Evolutionary conservation across 768 basidiomycete species (phyloP), one percentile per base, ranked within the genome.

Genomic region (Tricholomella constricta): DNA sequence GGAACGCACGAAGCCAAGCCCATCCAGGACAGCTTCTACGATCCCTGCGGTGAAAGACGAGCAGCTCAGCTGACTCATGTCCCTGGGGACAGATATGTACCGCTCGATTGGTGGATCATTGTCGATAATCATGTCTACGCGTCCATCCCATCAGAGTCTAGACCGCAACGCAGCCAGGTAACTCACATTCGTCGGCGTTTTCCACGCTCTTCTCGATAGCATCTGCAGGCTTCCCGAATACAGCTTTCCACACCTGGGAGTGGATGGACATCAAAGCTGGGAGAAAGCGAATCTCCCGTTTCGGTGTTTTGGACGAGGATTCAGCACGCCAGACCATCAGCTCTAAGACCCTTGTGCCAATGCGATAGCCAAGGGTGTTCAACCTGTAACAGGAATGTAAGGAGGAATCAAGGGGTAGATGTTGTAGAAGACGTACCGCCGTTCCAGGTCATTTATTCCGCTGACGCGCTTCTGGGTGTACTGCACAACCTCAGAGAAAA

Each of bases 21-120:
- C 94, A 66, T 98, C 95, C 57, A 98, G 77, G 14, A 96, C 92
- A 10, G 95, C 97, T 72, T 99, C 97, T 11, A 99, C 96, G 44
- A 99, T 86, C 1, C 97, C 97, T 10, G 97, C 97, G 0, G 94
- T 93, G 65, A 96, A 90, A 2, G 97, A 98, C n/a, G 94, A 97
- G 65, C 94, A 98, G 62, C 90, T 95, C 34, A 99, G 79, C 63
- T 90, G 86, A 63, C 86, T 91, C 84, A 99, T 86, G 66, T 99
- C 97, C 61, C 84, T 85, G 19, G 97, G 97, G 12, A 98, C 90
- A 26, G 94, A 93, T 55, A 99, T 92, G 59, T 92, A 80, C 53
- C 92, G 85, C 57, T 97, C 95, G 58, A 98, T 78, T 19, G 88
- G 82, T 10, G 97, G 95, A 65, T 95, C 91, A 68, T 99, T 98